A percentile compares a stretch with the other conserved stretches of the same genome.
phyloP scores from a whole-genome alignment of 768 basidiomycete species.

The Psilocybe cyanescens region DNA sequence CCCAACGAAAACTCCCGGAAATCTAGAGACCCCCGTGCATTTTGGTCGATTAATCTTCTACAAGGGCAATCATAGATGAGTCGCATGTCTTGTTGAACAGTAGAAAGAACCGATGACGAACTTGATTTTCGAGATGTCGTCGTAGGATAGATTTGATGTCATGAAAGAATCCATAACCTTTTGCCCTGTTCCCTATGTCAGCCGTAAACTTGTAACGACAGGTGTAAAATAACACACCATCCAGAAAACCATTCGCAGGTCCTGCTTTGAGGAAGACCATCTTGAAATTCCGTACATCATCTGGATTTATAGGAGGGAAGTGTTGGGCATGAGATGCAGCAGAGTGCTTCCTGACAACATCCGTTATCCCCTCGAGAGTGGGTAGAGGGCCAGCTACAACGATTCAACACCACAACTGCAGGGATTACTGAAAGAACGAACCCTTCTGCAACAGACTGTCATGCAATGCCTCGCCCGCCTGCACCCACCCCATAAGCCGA shows the following conservation, averaged over 20 bases:
- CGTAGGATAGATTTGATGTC: conserved; percentile 57
- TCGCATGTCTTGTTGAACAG: neutral
- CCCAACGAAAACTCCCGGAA: conserved; percentile 70
- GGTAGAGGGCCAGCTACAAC: conserved; percentile 58
- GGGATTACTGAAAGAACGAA: conserved; percentile 42
- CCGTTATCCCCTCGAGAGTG: conserved; percentile 39
- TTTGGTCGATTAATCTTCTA: conserved; percentile 68
- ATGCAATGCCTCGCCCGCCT: conserved; percentile 48
- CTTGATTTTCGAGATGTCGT: conserved; percentile 66
- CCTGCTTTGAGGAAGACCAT: conserved; percentile 54
- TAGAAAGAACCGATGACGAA: conserved; percentile 27
- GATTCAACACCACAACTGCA: neutral
- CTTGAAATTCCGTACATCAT: conserved; percentile 59
- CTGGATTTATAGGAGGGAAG: conserved; percentile 50
- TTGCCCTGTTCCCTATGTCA: conserved; percentile 39
- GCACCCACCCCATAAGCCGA: conserved; percentile 66
- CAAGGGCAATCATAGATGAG: neutral
- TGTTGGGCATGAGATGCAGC: conserved; percentile 28
- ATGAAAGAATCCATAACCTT: conserved; percentile 68
- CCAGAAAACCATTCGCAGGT: conserved; percentile 56
- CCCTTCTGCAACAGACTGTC: conserved; percentile 46
- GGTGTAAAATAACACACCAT: conserved; percentile 38
- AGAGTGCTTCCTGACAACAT: conserved; percentile 11
- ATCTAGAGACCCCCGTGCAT: conserved; percentile 62
- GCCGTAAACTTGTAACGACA: conserved; percentile 34